A percentile compares a stretch with the other conserved stretches of the same genome.
Conservation (phyloP, 2,329 filamentous ascomycete species). For the Akanthomyces lecanii region DNA sequence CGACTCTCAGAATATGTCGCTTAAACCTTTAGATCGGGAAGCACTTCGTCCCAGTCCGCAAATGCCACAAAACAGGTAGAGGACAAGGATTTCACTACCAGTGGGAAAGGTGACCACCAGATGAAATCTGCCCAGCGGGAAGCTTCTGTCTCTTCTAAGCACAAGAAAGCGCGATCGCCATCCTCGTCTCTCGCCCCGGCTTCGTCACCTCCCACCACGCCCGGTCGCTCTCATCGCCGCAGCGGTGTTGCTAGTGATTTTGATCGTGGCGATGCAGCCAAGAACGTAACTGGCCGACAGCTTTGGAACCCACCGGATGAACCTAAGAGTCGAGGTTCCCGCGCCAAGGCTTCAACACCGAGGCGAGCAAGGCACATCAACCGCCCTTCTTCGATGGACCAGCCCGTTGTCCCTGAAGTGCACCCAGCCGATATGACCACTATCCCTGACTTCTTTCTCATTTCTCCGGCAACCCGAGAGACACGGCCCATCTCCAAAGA, state of each 20-base stretch:
- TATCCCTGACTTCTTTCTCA: not conserved
- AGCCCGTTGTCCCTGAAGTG: not conserved
- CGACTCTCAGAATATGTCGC: not conserved
- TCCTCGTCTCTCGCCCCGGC: slow-evolving; percentile 22
- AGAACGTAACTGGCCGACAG: slow-evolving; percentile 23
- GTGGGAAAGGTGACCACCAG: not conserved
- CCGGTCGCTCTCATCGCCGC: slow-evolving; percentile 6
- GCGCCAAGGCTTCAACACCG: not conserved
- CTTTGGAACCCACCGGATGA: slow-evolving; percentile 29
- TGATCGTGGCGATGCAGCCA: slow-evolving; percentile 23
- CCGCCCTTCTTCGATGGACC: not conserved
- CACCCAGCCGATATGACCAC: slow-evolving; percentile 4
- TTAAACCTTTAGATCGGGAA: not conserved
- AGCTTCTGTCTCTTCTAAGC: not conserved
- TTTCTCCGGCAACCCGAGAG: slow-evolving; percentile 50
- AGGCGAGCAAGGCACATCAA: not conserved
- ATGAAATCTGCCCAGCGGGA: slow-evolving; percentile 19
- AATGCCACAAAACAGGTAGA: not conserved
- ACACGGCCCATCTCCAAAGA: slow-evolving; percentile 70
- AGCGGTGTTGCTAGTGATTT: slow-evolving; percentile 20
- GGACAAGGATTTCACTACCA: not conserved
- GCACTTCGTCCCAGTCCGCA: not conserved
- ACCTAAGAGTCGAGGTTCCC: not conserved
- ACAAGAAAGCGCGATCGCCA: slow-evolving; percentile 29
- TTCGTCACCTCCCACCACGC: slow-evolving; percentile 21